Evolutionary conservation across 2,329 filamentous ascomycete genomes (phyloP).

Genomic region (Coniosporium tulheliwenetii): DNA sequence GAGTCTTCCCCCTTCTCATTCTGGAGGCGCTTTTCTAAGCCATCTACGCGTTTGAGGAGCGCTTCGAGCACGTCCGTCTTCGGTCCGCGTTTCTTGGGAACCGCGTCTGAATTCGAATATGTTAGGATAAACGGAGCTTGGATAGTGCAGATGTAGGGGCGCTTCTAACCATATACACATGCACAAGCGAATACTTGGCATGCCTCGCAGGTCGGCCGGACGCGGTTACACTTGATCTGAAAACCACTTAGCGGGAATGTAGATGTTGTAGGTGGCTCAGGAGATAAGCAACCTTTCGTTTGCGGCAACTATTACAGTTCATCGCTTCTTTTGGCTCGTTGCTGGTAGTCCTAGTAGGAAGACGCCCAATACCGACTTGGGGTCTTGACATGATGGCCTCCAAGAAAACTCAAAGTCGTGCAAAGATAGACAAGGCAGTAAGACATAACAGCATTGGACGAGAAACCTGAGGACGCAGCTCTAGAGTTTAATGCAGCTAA

Average conservation of each 20-base stretch:
- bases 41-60: slow-evolving; percentile 69
- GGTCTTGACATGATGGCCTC: slow-evolving; percentile 45
- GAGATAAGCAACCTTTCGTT: slow-evolving; percentile 55
- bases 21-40: slow-evolving; percentile 65
- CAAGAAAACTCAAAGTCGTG: too few species aligned
- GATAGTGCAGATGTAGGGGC: not conserved
- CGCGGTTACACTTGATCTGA: slow-evolving; percentile 82
- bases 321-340: slow-evolving; percentile 76
- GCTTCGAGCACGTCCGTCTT: slow-evolving; percentile 84
- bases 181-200: slow-evolving; percentile 81
- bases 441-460: too few species aligned
- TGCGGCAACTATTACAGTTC: slow-evolving; percentile 91
- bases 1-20: slow-evolving; percentile 29
- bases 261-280: not conserved
- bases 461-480: too few species aligned
- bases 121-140: slow-evolving; percentile 2
- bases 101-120: slow-evolving; percentile 44
- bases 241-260: slow-evolving; percentile 3
- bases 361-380: slow-evolving; percentile 66
- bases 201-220: slow-evolving; percentile 72
- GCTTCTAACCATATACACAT: slow-evolving; percentile 64
- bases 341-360: slow-evolving; percentile 54
- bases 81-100: slow-evolving; percentile 78
- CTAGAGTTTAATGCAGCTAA: too few species aligned
- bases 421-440: too few species aligned